Evolutionary conservation across 805 yeast species (phyloP).

Genomic region (Candida maltosa): DNA sequence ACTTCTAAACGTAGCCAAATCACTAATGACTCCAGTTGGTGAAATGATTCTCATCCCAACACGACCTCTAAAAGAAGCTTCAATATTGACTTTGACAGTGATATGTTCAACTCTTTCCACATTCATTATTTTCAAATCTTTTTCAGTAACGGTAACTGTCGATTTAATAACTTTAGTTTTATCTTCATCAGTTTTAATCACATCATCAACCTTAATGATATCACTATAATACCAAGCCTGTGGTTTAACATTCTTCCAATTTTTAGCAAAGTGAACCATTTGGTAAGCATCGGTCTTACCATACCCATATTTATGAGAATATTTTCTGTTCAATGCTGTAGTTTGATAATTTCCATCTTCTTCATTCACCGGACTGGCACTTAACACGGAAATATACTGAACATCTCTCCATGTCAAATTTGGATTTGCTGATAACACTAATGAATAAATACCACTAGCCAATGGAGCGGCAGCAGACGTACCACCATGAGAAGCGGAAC

Average conservation of each 20-base stretch:
- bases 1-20: conserved; percentile 66
- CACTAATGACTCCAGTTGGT: conserved; percentile 72
- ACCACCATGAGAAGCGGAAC: conserved; percentile 84
- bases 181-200: conserved; percentile 11
- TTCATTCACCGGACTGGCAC: conserved; percentile 64
- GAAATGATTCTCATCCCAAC: conserved; percentile 64
- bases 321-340: conserved; percentile 63
- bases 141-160: conserved; percentile 42
- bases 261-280: conserved; percentile 67
- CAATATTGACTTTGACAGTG: conserved; percentile 72
- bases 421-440: conserved; percentile 81
- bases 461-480: conserved; percentile 99
- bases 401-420: conserved; percentile 92
- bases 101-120: conserved; percentile 80
- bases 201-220: conserved; percentile 28
- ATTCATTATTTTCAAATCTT: conserved; percentile 52
- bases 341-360: conserved; percentile 75
- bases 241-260: conserved; percentile 86
- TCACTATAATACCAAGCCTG: conserved; percentile 76
- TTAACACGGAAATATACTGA: conserved; percentile 74
- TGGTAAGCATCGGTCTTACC: conserved; percentile 84
- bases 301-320: conserved; percentile 86
- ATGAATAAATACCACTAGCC: conserved; percentile 92
- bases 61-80: conserved; percentile 64
- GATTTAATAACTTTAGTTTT: conserved; percentile 15